A percentile compares a stretch with the other conserved stretches of the same genome.
phyloP scores from a whole-genome alignment of 768 basidiomycete species.

The Suillus subalutaceus region DNA sequence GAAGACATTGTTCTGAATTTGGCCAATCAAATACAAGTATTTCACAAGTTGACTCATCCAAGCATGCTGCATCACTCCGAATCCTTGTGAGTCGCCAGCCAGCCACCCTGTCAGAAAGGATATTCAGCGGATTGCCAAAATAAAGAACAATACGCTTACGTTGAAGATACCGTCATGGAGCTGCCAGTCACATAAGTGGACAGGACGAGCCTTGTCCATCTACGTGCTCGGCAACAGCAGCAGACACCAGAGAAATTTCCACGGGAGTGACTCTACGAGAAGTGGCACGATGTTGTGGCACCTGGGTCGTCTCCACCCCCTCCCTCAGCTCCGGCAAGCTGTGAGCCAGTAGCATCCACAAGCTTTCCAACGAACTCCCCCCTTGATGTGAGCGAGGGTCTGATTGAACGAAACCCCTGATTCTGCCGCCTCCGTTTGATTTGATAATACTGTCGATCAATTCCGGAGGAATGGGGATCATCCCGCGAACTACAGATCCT shows the following conservation, averaged over 20 bases:
- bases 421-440: conserved; percentile 7
- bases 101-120: conserved; percentile 7
- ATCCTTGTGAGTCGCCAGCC: conserved; percentile 10
- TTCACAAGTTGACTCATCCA: background rate
- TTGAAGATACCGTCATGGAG: conserved; percentile 23
- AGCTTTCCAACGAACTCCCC: conserved; percentile 21
- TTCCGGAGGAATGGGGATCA: conserved; percentile 26
- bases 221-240: conserved; percentile 24
- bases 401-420: conserved; percentile 16
- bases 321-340: conserved; percentile 24
- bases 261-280: conserved; percentile 20
- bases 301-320: background rate
- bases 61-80: background rate
- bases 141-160: conserved; percentile 15
- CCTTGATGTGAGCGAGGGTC: conserved; percentile 18
- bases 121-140: background rate
- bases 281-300: conserved; percentile 10
- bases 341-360: conserved; percentile 17
- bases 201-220: conserved; percentile 20
- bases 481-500: conserved; percentile 23
- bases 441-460: conserved; percentile 27
- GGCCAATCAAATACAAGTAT: background rate
- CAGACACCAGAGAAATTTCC: conserved; percentile 25
- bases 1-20: background rate
- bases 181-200: conserved; percentile 27